Base-by-base conservation (phyloP, 2,329 filamentous ascomycete genomes). In the Hypoxylon sp. region DNA sequence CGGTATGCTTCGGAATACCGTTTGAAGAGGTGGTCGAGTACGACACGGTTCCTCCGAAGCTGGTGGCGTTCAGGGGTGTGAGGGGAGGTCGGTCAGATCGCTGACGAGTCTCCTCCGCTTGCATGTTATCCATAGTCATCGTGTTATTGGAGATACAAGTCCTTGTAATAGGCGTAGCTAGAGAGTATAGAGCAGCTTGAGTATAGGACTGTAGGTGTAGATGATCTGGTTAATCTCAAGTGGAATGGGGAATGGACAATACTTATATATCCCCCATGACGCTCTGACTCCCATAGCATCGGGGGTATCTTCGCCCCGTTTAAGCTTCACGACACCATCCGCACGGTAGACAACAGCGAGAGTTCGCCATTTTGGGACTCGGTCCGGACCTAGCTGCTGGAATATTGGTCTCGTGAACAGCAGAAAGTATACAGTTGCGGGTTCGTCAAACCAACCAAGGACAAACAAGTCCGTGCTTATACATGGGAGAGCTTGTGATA, bases 371-470 rank as follows among this genome's bases (percentile, higher is more conserved):
- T 44, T 27, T 13, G 40, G 41, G 51, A 23, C 38, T 36, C 20
- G 40, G 41, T 16, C 40, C 41, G 45, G 46, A 29, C 6, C 34
- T 30, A 44, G 15, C 29, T 15, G 21, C 21, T 34, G 8, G 26
- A 41, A 25, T 6, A 16, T 36, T n/a, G 46, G 29, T 55, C 46
- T 40, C 40, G 52, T 52, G n/a, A n/a, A n/a, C n/a, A n/a, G n/a
- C n/a, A n/a, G n/a, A n/a, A n/a, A n/a, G n/a, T n/a, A n/a, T n/a
- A n/a, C n/a, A n/a, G n/a, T n/a, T n/a, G n/a, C n/a, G n/a, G n/a
- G n/a, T n/a, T n/a, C n/a, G n/a, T n/a, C n/a, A n/a, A n/a, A n/a
- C n/a, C n/a, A n/a, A n/a, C n/a, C n/a, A n/a, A n/a, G n/a, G n/a
- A n/a, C n/a, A n/a, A n/a, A n/a, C n/a, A n/a, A n/a, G n/a, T n/a